Evolutionary conservation across 345 rosid species (phyloP), one percentile per base, ranked within the genome.

Genomic region (Aquilaria yunnanensis): DNA sequence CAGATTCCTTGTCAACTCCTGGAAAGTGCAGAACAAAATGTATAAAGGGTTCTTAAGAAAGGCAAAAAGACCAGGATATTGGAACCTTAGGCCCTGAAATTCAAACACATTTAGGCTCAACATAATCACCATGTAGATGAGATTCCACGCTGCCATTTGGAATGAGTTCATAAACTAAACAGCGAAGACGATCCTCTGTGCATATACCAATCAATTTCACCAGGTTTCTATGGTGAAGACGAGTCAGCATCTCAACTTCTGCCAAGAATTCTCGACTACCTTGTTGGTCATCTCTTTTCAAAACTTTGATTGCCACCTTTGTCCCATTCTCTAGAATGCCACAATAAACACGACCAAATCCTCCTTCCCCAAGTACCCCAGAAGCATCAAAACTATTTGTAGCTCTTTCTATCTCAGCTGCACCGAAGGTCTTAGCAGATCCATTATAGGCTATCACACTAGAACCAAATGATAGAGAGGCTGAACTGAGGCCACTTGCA

Each of bases 81-180:
- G 43, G 43, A 9, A 37, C 43, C 43, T 37, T 37, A 4, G 43
- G 8, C 5, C 43, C 43, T 37, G 43, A 37, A 37, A 37, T 1
- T 37, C 43, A 37, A 9, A 37, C 5, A 2, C 7, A 37, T 37
- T 37, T 23, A 23, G 23, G 23, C 23, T 23, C 23, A 23, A 23
- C 5, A 9, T 9, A 60, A 63, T 41, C 81, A 85, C 97, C 96
- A 34, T 90, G 97, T 66, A 90, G 78, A 77, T 88, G 96, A 47
- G 97, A 90, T 61, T 90, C 96, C 34, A 90, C 93, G 48, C 96
- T 90, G 77, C 96, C 97, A 80, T 88, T 90, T 47, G 90, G 85
- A 68, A 90, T 78, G 56, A 90, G 93, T 63, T 90, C 96, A 60
- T 90, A 90, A 43, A 90, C 92, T 73, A 90, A 78, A 69, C 96